phyloP scores from a whole-genome alignment of 345 rosid species.

The Lenwebbia sp. region DNA sequence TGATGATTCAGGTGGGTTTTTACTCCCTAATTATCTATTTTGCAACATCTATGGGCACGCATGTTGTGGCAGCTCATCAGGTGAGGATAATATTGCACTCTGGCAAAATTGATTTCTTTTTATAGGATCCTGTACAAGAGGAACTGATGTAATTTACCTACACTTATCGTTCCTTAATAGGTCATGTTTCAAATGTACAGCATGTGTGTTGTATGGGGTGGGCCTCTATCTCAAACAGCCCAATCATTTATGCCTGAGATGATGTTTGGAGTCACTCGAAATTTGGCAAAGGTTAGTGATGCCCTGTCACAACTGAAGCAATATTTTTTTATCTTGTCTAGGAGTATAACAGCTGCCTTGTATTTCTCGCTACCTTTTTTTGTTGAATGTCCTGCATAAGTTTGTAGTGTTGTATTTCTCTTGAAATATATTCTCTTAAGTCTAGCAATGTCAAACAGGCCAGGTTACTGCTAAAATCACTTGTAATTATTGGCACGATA shows the following conservation, averaged over 20 bases:
- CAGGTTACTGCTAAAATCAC: slow-evolving; percentile 51
- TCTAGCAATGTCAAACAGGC: not conserved
- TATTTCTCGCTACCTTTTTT: not conserved
- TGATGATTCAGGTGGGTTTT: slow-evolving; percentile 23
- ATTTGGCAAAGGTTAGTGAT: slow-evolving; percentile 44
- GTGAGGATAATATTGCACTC: slow-evolving; percentile 3
- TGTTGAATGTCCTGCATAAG: not conserved
- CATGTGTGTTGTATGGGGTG: slow-evolving; percentile 71
- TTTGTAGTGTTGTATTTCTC: not conserved
- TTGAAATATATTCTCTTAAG: not conserved
- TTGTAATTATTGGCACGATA: slow-evolving; percentile 50
- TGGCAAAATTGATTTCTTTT: not conserved
- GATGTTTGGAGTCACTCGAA: slow-evolving; percentile 54
- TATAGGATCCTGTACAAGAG: not conserved
- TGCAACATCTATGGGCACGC: slow-evolving; percentile 38
- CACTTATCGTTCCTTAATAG: not conserved
- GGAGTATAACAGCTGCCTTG: not conserved
- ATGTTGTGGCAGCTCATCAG: slow-evolving; percentile 41
- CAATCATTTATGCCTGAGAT: slow-evolving; percentile 92
- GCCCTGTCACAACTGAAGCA: not conserved
- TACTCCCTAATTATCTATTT: slow-evolving; percentile 24
- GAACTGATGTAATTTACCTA: not conserved
- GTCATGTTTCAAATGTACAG: slow-evolving; percentile 45
- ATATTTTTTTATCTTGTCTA: not conserved
- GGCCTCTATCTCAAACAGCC: slow-evolving; percentile 93